phyloP scores from a whole-genome alignment of 2,329 filamentous ascomycete species.

The Diaporthe sp. region DNA sequence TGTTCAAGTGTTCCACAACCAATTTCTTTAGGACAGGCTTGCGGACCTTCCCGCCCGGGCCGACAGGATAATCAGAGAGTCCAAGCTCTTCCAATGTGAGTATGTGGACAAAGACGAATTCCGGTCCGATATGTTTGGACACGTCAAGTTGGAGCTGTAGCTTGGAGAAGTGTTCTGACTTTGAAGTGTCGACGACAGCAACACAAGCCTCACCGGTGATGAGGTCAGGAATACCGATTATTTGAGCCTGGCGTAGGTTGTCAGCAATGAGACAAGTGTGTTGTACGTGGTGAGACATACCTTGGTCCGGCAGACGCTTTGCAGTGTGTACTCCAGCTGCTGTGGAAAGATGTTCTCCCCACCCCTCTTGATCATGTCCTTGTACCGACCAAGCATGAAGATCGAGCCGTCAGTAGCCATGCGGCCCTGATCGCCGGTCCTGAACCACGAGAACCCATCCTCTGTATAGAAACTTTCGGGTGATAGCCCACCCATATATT shows the following conservation, averaged over 20 bases:
- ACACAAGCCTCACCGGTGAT: background rate
- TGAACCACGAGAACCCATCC: background rate
- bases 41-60: slow-evolving; percentile 10
- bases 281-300: background rate
- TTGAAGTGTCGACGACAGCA: background rate
- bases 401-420: slow-evolving; percentile 1
- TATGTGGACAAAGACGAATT: background rate
- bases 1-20: background rate
- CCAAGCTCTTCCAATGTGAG: background rate
- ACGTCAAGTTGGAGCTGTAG: background rate
- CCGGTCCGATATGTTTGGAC: background rate
- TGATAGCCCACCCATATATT: background rate
- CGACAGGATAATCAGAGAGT: background rate
- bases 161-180: slow-evolving; percentile 2
- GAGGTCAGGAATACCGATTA: background rate
- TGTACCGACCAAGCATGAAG: slow-evolving; percentile 15
- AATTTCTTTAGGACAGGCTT: background rate
- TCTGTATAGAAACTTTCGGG: background rate
- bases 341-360: slow-evolving; percentile 22
- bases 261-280: background rate
- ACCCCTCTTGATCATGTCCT: slow-evolving; percentile 26
- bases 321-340: slow-evolving; percentile 8
- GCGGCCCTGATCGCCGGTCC: slow-evolving; percentile 20
- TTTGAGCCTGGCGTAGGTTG: background rate
- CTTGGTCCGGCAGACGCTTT: background rate